Conservation (phyloP, 768 basidiomycete genomes). For the Kwoniella shandongensis region DNA sequence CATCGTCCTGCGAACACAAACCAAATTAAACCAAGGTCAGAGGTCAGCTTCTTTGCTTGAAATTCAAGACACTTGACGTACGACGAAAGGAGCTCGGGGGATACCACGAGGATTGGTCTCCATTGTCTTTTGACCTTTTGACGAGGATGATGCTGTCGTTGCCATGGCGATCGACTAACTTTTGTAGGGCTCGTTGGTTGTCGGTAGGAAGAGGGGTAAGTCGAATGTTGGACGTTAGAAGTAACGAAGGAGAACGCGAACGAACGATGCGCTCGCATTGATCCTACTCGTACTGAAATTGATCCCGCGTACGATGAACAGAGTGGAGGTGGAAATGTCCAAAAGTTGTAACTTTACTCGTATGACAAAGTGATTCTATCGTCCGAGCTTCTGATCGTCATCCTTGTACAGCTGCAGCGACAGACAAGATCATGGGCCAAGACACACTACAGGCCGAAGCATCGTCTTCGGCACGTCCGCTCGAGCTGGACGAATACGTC, state of each 20-base stretch:
- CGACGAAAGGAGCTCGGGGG: slow-evolving; percentile 91
- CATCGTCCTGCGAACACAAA: slow-evolving; percentile 64
- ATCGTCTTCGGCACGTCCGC: slow-evolving; percentile 8
- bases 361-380: no score
- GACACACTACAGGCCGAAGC: no score
- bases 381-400: no score
- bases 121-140: slow-evolving; percentile 42
- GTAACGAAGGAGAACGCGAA: no score
- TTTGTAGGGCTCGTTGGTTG: not conserved
- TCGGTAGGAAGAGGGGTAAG: not conserved
- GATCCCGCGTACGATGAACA: not conserved
- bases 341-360: no score
- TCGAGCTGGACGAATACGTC: slow-evolving; percentile 65
- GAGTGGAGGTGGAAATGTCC: no score
- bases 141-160: slow-evolving; percentile 27
- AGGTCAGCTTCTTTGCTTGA: not conserved
- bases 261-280: no score
- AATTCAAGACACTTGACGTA: slow-evolving; percentile 59
- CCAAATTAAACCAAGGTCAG: not conserved
- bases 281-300: no score
- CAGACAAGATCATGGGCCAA: no score
- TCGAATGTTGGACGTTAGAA: no score
- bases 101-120: slow-evolving; percentile 87
- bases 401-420: no score
- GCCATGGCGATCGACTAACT: no score